Base-by-base conservation (phyloP, 305 asterid genomes). In the Fraxinus ornus region DNA sequence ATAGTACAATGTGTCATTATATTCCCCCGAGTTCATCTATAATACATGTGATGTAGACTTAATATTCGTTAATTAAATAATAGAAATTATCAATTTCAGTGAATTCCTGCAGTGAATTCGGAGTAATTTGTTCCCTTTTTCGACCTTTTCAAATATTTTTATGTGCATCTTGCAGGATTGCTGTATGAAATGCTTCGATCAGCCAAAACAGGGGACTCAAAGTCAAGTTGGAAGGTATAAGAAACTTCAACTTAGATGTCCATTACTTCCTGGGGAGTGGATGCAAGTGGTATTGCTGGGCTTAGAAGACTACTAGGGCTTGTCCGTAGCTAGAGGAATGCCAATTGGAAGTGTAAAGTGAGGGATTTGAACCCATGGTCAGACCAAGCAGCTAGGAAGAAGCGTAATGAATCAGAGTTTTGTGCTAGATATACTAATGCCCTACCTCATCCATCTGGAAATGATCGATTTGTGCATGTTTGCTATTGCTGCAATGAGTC, bases 151-250 rank as follows among this genome's bases (percentile, higher is more conserved):
- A 77, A 66, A 35, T 71, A 39, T 37, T 87, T 78, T 64, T 47
- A 37, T 86, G 80, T 81, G 19, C 79, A 24, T 76, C 79, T 79
- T 87, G 82, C 97, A 97, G 99, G 99, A 86, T 88, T 97, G 83
- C 85, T 97, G 70, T 83, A 87, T 83, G 99, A 97, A 91, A 97
- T 97, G 99, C 98, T 97, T 84, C 94, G 98, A 81, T 92, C 98
- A 33, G 92, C 98, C 76, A 94, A 89, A 90, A 89, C 93, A 82
- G 97, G 97, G 89, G 98, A 93, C 87, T 93, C 98, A 74, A 97
- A 92, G 87, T 91, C 97, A 81, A 90, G 91, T 83, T 97, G 98
- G 98, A 97, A 97, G 99, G 99, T 97, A 91, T 37, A 71, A 79
- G 68, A 71, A 82, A 39, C 83, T 75, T 64, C 74, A 60, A 57